Evolutionary conservation across 768 basidiomycete species (phyloP).

Genomic region (Cyathus striatus): DNA sequence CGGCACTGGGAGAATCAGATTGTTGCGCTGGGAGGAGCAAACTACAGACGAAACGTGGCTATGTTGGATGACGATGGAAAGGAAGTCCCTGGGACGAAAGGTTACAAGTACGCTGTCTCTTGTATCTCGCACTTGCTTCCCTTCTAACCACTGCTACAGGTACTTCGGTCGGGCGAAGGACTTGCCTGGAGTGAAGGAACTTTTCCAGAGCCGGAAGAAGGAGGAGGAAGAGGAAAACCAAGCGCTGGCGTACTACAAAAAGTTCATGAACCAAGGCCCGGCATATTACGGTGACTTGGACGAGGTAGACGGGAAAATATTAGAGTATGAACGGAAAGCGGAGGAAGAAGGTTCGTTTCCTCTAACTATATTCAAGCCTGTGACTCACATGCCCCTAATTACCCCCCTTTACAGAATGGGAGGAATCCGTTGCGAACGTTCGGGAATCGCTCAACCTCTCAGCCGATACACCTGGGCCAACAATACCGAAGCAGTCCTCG

Average conservation of each 20-base stretch:
- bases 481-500: slow-evolving; percentile 37
- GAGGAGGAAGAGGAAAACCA: slow-evolving; percentile 89
- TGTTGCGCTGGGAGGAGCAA: slow-evolving; percentile 92
- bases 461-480: slow-evolving; percentile 44
- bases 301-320: slow-evolving; percentile 63
- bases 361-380: no score
- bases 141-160: slow-evolving; percentile 30
- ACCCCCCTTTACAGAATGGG: slow-evolving; percentile 60
- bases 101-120: slow-evolving; percentile 75
- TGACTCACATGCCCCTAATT: no score
- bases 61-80: slow-evolving; percentile 94
- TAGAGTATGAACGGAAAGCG: slow-evolving; percentile 64
- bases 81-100: slow-evolving; percentile 94
- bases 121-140: neutral
- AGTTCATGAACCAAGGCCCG: slow-evolving; percentile 83
- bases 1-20: slow-evolving; percentile 98
- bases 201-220: slow-evolving; percentile 84
- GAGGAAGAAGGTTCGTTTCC: slow-evolving; percentile 64
- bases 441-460: slow-evolving; percentile 49
- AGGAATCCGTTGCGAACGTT: slow-evolving; percentile 51
- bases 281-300: slow-evolving; percentile 91
- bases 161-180: slow-evolving; percentile 98
- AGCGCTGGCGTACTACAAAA: slow-evolving; percentile 72
- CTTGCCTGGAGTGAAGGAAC: slow-evolving; percentile 88
- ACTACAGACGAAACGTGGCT: slow-evolving; percentile 89